Evolutionary conservation across 139 green algal genomes (phyloP).

Genomic region (Chara braunii): DNA sequence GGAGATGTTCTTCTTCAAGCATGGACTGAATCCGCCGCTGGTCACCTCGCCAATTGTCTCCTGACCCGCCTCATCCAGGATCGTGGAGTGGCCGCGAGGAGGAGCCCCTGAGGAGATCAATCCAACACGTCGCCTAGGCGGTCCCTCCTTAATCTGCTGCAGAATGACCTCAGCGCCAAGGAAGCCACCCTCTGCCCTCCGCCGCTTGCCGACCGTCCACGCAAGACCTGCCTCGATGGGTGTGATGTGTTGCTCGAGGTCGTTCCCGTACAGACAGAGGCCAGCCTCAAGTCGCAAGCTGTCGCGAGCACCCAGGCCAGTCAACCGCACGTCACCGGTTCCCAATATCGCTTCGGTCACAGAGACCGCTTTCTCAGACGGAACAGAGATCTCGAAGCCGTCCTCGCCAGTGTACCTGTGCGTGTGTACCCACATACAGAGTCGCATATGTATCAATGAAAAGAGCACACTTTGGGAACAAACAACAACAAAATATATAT

Average conservation of each 20-base stretch:
- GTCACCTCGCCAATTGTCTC: constrained; percentile 79
- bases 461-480: no score
- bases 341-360: constrained; percentile 66
- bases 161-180: constrained; percentile 88
- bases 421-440: no score
- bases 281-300: constrained; percentile 91
- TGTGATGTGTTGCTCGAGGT: constrained; percentile 85
- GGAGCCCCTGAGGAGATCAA: constrained; percentile 81
- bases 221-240: constrained; percentile 93
- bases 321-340: constrained; percentile 55
- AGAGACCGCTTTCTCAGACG: constrained; percentile 53
- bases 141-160: constrained; percentile 82
- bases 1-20: constrained; percentile 93
- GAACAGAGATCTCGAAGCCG: constrained; percentile 94
- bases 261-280: constrained; percentile 97
- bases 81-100: constrained; percentile 66
- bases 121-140: constrained; percentile 76
- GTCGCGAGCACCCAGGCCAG: constrained; percentile 88
- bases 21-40: constrained; percentile 84
- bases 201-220: constrained; percentile 88
- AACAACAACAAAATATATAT: no score
- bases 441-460: no score
- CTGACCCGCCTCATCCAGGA: constrained; percentile 66
- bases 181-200: constrained; percentile 83
- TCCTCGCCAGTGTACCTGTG: constrained; percentile 98